Evolutionary conservation across 2,329 filamentous ascomycete genomes (phyloP), one percentile per base, ranked within the genome.

Genomic region (Thelonectria olida): DNA sequence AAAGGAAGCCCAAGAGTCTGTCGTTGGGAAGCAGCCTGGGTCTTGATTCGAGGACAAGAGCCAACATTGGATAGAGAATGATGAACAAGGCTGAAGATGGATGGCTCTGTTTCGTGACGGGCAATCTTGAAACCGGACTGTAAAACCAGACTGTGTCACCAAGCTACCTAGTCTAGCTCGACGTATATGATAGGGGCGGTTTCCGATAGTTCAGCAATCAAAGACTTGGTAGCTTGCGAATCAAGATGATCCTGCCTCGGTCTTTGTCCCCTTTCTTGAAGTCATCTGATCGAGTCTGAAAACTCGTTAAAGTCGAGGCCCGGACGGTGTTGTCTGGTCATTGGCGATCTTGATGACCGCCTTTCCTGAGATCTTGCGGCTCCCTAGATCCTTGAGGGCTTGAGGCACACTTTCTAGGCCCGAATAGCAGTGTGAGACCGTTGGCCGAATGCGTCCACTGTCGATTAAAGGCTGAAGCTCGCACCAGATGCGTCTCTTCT

Each of bases 321-420:
- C 50, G 7, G n/a, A 19, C 10, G 15, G 7, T 15, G 19, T n/a
- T 15, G 7, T 19, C 31, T 22, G 13, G 5, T 12, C 39, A 7
- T 22, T 23, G 2, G 39, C 23, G 13, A 66, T 17, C 84, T 74
- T 77, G n/a, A 88, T 73, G 1, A 88, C 78, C 6, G 85, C 83
- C 67, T 88, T 87, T 3, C 85, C 86, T 76, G 81, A 85, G 9
- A 85, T 77, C 66, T 80, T 85, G 36, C 83, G 77, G 7, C 75
- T 70, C 4, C 77, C 76, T 17, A 88, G 74, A 64, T 87, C 85
- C 39, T 79, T 74, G 67, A 89, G 74, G 5, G 85, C 86, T 15
- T 72, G 70, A 0, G 79, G 76, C 1, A 87, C 79, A 58, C 79
- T 79, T 44, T 81, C 78, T 12, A 89, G 73, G 0, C 85, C 85